Evolutionary conservation across 208 protist genomes (phyloP).

Genomic region (Vickermania spadyakhi): DNA sequence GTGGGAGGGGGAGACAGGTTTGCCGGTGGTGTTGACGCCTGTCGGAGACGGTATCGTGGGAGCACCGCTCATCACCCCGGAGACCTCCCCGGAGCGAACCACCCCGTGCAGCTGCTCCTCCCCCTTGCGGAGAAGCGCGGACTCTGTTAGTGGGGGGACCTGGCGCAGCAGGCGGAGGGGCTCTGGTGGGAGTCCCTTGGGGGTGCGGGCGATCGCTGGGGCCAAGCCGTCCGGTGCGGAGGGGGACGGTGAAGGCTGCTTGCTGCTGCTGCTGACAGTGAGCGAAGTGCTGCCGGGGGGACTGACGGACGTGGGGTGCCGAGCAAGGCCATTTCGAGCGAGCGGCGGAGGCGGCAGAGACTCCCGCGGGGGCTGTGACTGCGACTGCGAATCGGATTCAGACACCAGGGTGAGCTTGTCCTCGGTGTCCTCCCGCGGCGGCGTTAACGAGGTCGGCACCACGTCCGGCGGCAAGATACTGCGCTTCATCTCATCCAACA

Average conservation of each 20-base stretch:
- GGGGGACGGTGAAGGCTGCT: too few relatives aligned
- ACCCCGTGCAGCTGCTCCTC: too few relatives aligned
- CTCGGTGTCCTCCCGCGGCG: not conserved
- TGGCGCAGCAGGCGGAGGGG: not conserved
- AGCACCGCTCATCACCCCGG: too few relatives aligned
- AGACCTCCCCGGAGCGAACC: too few relatives aligned
- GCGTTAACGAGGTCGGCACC: not conserved
- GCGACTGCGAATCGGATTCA: not conserved
- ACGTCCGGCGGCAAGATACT: not conserved
- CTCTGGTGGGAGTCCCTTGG: not conserved
- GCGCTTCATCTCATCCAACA: not conserved
- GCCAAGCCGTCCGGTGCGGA: too few relatives aligned
- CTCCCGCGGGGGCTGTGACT: not conserved
- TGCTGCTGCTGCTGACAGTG: too few relatives aligned
- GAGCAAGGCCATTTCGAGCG: not conserved
- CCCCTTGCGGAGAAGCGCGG: not conserved
- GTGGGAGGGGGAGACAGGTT: not conserved
- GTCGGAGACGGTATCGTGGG: not conserved
- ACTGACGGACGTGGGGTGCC: not conserved
- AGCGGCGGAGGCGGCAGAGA: not conserved
- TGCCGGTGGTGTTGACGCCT: not conserved
- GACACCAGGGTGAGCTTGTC: not conserved
- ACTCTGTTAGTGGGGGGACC: not conserved
- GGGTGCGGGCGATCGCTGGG: not conserved
- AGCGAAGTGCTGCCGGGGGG: not conserved